A percentile compares a stretch with the other conserved stretches of the same genome.
phyloP scores from a whole-genome alignment of 805 yeast genomes.

The Cyberlindnera meyerae region DNA sequence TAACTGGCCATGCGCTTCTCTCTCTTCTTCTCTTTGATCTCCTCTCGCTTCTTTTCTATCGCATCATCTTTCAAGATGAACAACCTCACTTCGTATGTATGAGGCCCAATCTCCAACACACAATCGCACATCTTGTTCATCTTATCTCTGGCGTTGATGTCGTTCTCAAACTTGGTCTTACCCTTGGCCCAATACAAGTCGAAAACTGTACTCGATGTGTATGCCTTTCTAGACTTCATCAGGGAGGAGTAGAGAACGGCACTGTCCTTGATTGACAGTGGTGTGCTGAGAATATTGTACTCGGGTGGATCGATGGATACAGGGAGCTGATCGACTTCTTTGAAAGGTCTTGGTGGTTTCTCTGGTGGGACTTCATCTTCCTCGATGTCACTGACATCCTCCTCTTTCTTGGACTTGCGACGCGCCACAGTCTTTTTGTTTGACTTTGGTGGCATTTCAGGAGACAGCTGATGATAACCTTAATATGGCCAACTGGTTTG shows the following conservation, averaged over 20 bases:
- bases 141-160: conserved; percentile 66
- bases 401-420: conserved; percentile 13
- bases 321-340: conserved; percentile 61
- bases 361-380: conserved; percentile 25
- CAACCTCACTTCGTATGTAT: conserved; percentile 66
- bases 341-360: conserved; percentile 50
- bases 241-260: conserved; percentile 69
- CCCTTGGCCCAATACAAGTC: conserved; percentile 77
- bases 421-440: conserved; percentile 13
- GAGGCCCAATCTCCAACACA: conserved; percentile 73
- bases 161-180: conserved; percentile 35
- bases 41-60: conserved; percentile 45
- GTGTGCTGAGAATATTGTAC: conserved; percentile 53
- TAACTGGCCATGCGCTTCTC: conserved; percentile 32
- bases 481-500: too few species aligned
- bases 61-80: conserved; percentile 84
- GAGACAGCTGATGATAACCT: too few species aligned
- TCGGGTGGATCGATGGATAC: conserved; percentile 62
- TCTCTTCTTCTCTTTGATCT: conserved; percentile 34
- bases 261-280: conserved; percentile 67
- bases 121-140: conserved; percentile 88
- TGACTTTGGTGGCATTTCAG: conserved; percentile 26
- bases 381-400: conserved; percentile 23
- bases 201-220: conserved; percentile 67
- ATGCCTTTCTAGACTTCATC: conserved; percentile 63